These are phyloP conservation scores for Evansstolkia leycettana DNA, from an alignment of 495 filamentous ascomycete genomes.

Conservation along the genomic window DNA sequence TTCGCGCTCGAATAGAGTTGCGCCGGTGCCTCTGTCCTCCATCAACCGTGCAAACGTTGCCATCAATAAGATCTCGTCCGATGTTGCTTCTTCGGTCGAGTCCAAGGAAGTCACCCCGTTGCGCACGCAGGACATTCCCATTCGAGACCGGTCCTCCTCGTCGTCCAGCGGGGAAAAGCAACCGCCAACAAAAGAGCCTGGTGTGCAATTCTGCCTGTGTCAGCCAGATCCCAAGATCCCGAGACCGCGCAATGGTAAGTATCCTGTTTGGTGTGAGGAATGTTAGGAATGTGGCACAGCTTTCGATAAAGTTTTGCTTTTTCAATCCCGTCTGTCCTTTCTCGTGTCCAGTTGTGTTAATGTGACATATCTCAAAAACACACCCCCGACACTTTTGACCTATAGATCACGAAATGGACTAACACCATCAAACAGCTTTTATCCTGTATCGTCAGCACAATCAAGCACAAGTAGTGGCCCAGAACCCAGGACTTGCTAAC, in stretches of 20 bases:
- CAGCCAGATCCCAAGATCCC: conserved; percentile 90
- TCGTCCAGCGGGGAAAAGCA: conserved; percentile 24
- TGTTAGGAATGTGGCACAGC: too few relatives aligned
- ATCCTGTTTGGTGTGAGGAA: background rate
- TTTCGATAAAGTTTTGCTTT: too few relatives aligned
- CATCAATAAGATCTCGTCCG: conserved; percentile 8
- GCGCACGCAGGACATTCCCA: conserved; percentile 9
- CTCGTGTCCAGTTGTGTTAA: too few relatives aligned
- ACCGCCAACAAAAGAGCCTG: conserved; percentile 19
- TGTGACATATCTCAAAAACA: too few relatives aligned
- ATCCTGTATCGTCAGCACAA: conserved; percentile 95
- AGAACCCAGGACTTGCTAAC: conserved; percentile 83
- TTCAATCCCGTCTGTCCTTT: too few relatives aligned
- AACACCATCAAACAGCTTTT: conserved; percentile 51
- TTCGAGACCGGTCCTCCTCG: conserved; percentile 16
- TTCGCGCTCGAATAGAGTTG: background rate
- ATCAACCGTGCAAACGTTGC: conserved; percentile 14
- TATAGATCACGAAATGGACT: too few relatives aligned
- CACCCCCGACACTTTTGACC: too few relatives aligned
- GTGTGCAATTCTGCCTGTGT: conserved; percentile 72
- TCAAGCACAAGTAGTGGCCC: conserved; percentile 66
- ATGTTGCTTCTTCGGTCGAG: conserved; percentile 4
- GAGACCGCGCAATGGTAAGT: conserved; percentile 87
- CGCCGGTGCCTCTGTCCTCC: conserved; percentile 14
- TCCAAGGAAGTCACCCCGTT: conserved; percentile 6